Conservation (phyloP, 768 basidiomycete species). For the Pseudohyphozyma bogoriensis region DNA sequence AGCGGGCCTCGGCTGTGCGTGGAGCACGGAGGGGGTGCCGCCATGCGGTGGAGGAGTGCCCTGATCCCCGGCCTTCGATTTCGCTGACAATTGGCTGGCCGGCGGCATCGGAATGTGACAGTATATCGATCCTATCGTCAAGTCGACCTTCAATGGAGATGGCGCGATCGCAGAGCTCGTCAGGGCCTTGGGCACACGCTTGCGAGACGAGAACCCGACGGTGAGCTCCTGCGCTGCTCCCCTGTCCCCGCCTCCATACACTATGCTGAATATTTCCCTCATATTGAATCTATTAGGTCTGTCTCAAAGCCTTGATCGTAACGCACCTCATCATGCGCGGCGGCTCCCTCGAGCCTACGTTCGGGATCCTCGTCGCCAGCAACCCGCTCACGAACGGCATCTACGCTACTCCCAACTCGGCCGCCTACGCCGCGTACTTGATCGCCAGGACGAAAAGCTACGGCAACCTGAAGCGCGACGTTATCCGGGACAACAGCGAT, state of each 20-base stretch:
- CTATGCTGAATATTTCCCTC: background rate
- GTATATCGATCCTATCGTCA: conserved; percentile 94
- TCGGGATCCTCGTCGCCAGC: conserved; percentile 64
- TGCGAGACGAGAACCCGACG: conserved; percentile 83
- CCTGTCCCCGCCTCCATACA: too few species aligned
- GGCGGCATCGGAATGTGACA: too few species aligned
- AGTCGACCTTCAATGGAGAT: conserved; percentile 93
- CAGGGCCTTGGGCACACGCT: conserved; percentile 68
- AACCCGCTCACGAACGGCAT: conserved; percentile 1
- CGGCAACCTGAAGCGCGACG: conserved; percentile 84
- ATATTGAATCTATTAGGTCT: conserved; percentile 58
- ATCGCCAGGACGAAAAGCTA: conserved; percentile 80
- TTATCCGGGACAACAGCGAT: conserved; percentile 86
- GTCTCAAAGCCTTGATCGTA: conserved; percentile 92
- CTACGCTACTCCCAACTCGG: conserved; percentile 70
- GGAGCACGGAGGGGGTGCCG: too few species aligned
- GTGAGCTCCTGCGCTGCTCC: conserved; percentile 43
- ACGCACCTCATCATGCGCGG: conserved; percentile 94
- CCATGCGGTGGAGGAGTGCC: background rate
- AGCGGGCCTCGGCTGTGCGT: too few species aligned
- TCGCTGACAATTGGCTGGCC: too few species aligned
- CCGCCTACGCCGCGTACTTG: conserved; percentile 77
- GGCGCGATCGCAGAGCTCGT: conserved; percentile 88
- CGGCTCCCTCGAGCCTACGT: conserved; percentile 87
- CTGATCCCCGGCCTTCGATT: too few species aligned